Conservation (phyloP, 2,329 filamentous ascomycete species). For the Colletotrichum brevisporum region DNA sequence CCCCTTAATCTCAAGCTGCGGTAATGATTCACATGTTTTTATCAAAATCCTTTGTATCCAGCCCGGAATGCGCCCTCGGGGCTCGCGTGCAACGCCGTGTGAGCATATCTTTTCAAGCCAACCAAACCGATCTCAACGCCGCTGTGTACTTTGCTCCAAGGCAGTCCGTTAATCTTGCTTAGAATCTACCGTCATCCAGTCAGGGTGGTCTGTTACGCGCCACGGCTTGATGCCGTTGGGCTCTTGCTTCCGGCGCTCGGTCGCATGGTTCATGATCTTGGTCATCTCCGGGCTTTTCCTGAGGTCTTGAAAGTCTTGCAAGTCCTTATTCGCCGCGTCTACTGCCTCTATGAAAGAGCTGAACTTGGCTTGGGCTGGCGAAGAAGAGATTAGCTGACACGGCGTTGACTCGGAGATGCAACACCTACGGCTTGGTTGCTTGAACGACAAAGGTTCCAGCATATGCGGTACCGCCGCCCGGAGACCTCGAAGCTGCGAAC, state of each 20-base stretch:
- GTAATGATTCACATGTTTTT: too few relatives aligned
- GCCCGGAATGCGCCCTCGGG: too few relatives aligned
- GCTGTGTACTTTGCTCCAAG: neutral
- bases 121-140: slow-evolving; percentile 12
- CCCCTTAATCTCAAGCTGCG: too few relatives aligned
- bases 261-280: slow-evolving; percentile 66
- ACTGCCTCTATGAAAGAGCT: slow-evolving; percentile 63
- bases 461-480: slow-evolving; percentile 65
- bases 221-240: slow-evolving; percentile 71
- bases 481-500: slow-evolving; percentile 59
- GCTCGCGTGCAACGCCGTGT: neutral
- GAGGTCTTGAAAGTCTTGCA: slow-evolving; percentile 65
- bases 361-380: slow-evolving; percentile 65
- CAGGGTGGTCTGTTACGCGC: slow-evolving; percentile 70
- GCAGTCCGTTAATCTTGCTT: neutral
- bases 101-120: neutral
- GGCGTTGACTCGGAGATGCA: neutral
- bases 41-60: too few relatives aligned
- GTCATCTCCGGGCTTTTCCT: slow-evolving; percentile 62
- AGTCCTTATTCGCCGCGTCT: slow-evolving; percentile 61
- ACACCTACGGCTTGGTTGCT: slow-evolving; percentile 65
- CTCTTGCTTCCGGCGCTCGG: slow-evolving; percentile 67
- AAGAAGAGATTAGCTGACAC: slow-evolving; percentile 32
- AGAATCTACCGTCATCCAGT: slow-evolving; percentile 58
- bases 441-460: slow-evolving; percentile 65